Percentiles rank a stretch among this genome's conserved stretches.
These are phyloP conservation scores for Penicillium occitanis DNA, from an alignment of 2,329 filamentous ascomycete genomes.

Conservation along the genomic window DNA sequence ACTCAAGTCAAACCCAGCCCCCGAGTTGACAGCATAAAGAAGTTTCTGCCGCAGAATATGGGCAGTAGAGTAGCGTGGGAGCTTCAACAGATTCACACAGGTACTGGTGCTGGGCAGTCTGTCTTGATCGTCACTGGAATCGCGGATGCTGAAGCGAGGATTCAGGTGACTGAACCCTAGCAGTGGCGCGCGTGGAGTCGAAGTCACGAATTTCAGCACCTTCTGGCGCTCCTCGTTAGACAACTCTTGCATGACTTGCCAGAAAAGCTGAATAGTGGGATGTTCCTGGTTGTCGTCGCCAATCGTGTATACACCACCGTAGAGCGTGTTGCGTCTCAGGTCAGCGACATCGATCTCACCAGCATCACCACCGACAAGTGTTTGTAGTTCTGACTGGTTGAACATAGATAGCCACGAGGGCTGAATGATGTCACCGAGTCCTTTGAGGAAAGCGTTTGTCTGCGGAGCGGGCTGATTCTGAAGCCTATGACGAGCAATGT, in stretches of 20 bases:
- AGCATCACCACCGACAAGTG: slow-evolving; percentile 83
- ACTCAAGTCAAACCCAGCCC: slow-evolving; percentile 83
- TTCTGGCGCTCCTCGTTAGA: slow-evolving; percentile 75
- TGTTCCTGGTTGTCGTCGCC: slow-evolving; percentile 89
- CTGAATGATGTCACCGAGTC: slow-evolving; percentile 82
- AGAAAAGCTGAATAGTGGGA: slow-evolving; percentile 81
- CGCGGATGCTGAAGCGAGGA: slow-evolving; percentile 85
- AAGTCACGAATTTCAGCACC: slow-evolving; percentile 93
- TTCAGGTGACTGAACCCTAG: slow-evolving; percentile 84
- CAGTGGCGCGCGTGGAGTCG: slow-evolving; percentile 83
- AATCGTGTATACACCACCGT: slow-evolving; percentile 83
- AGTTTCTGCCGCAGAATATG: slow-evolving; percentile 72
- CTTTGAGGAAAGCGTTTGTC: slow-evolving; percentile 82
- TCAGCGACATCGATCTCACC: slow-evolving; percentile 85
- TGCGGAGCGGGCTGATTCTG: slow-evolving; percentile 76
- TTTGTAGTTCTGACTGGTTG: slow-evolving; percentile 92
- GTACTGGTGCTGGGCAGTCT: slow-evolving; percentile 91
- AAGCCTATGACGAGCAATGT: slow-evolving; percentile 83
- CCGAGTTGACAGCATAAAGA: slow-evolving; percentile 83
- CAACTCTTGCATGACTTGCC: slow-evolving; percentile 79
- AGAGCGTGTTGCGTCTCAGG: slow-evolving; percentile 77
- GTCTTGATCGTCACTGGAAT: slow-evolving; percentile 72
- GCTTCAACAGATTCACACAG: slow-evolving; percentile 90
- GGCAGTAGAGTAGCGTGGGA: slow-evolving; percentile 75
- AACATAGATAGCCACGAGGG: slow-evolving; percentile 97